Base-by-base conservation (phyloP, 2,329 filamentous ascomycete species). In the Fusarium mangiferae region DNA sequence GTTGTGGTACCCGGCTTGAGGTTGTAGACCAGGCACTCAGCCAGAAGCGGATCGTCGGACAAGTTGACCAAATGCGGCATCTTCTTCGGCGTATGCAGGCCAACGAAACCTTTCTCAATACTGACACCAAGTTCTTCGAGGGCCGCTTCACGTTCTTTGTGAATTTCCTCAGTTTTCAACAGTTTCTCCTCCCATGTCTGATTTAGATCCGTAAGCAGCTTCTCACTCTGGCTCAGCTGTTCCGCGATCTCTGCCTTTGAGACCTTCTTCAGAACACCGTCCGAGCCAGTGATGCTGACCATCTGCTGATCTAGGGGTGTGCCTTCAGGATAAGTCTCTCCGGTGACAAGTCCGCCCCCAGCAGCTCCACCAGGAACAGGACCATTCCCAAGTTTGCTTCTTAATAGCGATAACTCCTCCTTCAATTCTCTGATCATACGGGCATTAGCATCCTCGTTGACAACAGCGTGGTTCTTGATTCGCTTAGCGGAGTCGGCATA, bases 391-490 rank as follows among this genome's bases (percentile, higher is more conserved):
- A 99, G 89, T 81, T 99, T 98, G 78, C 94, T 92, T 77, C 96
- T 90, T 64, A 99, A 86, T 70, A 97, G 87, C 3, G 94, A 90
- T 66, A 99, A 84, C 80, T 99, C 96, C 82, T 99, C 96, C 81
- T 99, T 99, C 72, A 99, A 87, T 81, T 99, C 96, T 82, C 96
- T 90, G 74, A 99, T 98, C 96, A 99, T 99, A 77, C 96, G 93
- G 68, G 96, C 96, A 81, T 99, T 99, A 52, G 96, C 96, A 84
- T 99, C 96, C 82, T 99, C 96, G 85, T 99, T 99, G 82, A 99
- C 93, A 57, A 99, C 96, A 65, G 96, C 96, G 82, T 99, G 96
- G 85, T 99, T 99, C 94, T 98, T 98, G 88, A 99, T 99, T 78
- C 96, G 92, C 85, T 99, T 99, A 33, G 96, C 96, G 13, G 95